Percentiles rank a stretch among this genome's conserved stretches.
These are phyloP conservation scores for Pseudopithomyces maydicus DNA, from an alignment of 2,329 filamentous ascomycete species.

Conservation along the genomic window DNA sequence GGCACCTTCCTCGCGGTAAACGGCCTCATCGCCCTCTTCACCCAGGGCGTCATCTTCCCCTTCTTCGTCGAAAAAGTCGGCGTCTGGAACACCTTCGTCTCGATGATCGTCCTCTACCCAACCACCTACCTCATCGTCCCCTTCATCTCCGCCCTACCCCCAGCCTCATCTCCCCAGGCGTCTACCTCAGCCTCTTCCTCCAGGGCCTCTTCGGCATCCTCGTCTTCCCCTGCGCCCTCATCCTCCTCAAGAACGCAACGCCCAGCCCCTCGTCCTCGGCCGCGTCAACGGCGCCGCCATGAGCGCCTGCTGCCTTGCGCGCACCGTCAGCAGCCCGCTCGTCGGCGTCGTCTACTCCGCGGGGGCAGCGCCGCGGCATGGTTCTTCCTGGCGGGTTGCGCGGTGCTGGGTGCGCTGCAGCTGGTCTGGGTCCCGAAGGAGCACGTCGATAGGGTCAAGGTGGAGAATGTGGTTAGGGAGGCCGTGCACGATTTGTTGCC, in stretches of 20 bases:
- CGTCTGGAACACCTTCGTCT: slow-evolving; percentile 69
- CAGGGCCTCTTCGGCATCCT: slow-evolving; percentile 73
- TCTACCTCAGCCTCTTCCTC: slow-evolving; percentile 67
- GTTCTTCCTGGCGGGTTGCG: slow-evolving; percentile 63
- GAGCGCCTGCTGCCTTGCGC: slow-evolving; percentile 68
- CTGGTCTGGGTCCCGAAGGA: slow-evolving; percentile 60
- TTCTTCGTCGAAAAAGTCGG: slow-evolving; percentile 66
- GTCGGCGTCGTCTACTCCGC: slow-evolving; percentile 69
- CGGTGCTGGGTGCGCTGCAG: slow-evolving; percentile 60
- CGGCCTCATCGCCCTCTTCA: slow-evolving; percentile 72
- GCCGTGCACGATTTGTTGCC: slow-evolving; percentile 14
- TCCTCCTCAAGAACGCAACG: slow-evolving; percentile 75
- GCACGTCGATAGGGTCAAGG: slow-evolving; percentile 40
- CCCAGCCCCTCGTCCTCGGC: slow-evolving; percentile 67
- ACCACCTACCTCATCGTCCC: slow-evolving; percentile 71
- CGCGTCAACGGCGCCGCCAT: slow-evolving; percentile 74
- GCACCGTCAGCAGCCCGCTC: slow-evolving; percentile 71
- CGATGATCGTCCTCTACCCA: slow-evolving; percentile 69
- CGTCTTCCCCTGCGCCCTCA: slow-evolving; percentile 70
- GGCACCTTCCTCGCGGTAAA: slow-evolving; percentile 71
- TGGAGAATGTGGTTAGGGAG: slow-evolving; percentile 40
- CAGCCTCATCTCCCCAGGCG: slow-evolving; percentile 60
- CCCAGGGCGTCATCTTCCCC: slow-evolving; percentile 75
- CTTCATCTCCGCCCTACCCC: slow-evolving; percentile 66
- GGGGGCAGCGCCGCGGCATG: slow-evolving; percentile 64